phyloP scores from a whole-genome alignment of 148 eudicot genomes.

The Rhododendron henanense region DNA sequence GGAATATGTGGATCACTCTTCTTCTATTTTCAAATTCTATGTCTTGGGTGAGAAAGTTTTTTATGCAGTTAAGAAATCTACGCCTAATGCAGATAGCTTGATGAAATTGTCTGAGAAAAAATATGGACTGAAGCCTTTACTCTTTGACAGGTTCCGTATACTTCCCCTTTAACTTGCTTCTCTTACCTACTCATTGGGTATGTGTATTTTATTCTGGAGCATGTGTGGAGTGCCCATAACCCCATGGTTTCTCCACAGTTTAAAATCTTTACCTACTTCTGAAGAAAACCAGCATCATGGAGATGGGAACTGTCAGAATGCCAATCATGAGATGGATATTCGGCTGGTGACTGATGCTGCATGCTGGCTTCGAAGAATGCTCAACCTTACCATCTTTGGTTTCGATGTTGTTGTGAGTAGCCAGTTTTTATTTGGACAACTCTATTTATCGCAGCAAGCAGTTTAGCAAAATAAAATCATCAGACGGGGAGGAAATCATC shows the following conservation, averaged over 20 bases:
- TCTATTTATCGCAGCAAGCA: neutral
- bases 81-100: slow-evolving; percentile 58
- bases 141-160: slow-evolving; percentile 69
- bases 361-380: slow-evolving; percentile 58
- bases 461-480: neutral
- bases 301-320: slow-evolving; percentile 19
- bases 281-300: slow-evolving; percentile 29
- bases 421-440: slow-evolving; percentile 3
- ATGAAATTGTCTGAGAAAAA: slow-evolving; percentile 40
- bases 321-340: slow-evolving; percentile 40
- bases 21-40: slow-evolving; percentile 73
- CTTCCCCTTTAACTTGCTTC: neutral
- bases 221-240: neutral
- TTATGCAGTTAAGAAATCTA: slow-evolving; percentile 80
- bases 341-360: slow-evolving; percentile 80
- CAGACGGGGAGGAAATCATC: neutral
- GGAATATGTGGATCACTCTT: slow-evolving; percentile 95
- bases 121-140: slow-evolving; percentile 52
- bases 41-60: slow-evolving; percentile 70
- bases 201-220: neutral
- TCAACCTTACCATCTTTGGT: slow-evolving; percentile 82
- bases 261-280: slow-evolving; percentile 73
- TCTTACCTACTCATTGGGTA: neutral
- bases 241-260: slow-evolving; percentile 37
- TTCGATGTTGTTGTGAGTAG: slow-evolving; percentile 93